Percentiles rank a stretch among this genome's conserved stretches.
Evolutionary conservation across 495 filamentous ascomycete species (phyloP).

Genomic region (Immersiella caudata): DNA sequence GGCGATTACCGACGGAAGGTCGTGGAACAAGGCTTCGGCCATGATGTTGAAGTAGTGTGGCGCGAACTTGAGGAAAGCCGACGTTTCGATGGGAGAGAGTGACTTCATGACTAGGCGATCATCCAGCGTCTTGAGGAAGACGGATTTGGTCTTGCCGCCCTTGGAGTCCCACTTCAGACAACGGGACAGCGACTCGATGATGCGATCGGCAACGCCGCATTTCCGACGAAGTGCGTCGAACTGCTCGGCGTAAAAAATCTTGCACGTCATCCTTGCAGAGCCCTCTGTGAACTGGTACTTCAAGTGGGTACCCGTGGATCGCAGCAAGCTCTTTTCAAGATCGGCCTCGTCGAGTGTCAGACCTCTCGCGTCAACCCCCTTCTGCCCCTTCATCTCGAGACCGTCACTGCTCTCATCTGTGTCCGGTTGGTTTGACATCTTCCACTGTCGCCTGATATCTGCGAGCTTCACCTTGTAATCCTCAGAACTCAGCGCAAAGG

Average conservation of each 20-base stretch:
- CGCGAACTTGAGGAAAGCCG: conserved; percentile 91
- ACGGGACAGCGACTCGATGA: conserved; percentile 90
- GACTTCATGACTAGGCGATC: conserved; percentile 83
- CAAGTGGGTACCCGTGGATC: conserved; percentile 84
- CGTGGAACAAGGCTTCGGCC: conserved; percentile 93
- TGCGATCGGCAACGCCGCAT: conserved; percentile 89
- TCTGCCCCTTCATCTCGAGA: conserved; percentile 31
- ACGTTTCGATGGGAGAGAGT: conserved; percentile 84
- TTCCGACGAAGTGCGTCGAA: conserved; percentile 94
- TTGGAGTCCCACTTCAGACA: conserved; percentile 99
- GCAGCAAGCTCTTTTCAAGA: conserved; percentile 75
- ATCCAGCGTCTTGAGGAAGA: conserved; percentile 97
- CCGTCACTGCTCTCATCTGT: conserved; percentile 39
- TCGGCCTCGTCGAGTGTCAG: conserved; percentile 52
- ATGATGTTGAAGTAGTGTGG: conserved; percentile 97
- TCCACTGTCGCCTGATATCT: conserved; percentile 65
- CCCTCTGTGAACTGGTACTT: conserved; percentile 94
- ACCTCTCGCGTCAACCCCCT: conserved; percentile 22
- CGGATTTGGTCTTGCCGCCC: conserved; percentile 94
- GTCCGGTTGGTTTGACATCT: conserved; percentile 33
- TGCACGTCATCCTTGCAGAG: conserved; percentile 91
- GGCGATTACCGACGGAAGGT: conserved; percentile 93
- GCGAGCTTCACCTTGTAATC: conserved; percentile 82
- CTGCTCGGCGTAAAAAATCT: conserved; percentile 96
- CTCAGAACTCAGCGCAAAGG: conserved; percentile 81